phyloP scores from a whole-genome alignment of 148 eudicot genomes.

The Euryodendron excelsum region DNA sequence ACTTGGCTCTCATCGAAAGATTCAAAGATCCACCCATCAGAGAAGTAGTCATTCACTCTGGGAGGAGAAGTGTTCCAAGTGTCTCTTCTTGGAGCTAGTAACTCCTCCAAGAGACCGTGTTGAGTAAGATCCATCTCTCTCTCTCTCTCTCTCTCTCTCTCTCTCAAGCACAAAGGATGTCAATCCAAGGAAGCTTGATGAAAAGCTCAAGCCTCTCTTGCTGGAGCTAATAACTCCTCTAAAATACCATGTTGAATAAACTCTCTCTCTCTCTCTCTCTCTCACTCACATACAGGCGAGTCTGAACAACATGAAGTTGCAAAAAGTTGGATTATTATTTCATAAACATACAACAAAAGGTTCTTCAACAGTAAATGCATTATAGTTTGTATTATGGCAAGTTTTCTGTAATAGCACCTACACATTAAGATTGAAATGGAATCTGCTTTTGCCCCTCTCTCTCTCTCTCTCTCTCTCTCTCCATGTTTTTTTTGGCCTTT shows the following conservation, averaged over 20 bases:
- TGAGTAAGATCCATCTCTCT: slow-evolving; percentile 34
- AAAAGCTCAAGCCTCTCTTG: slow-evolving; percentile 2
- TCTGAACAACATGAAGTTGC: not conserved
- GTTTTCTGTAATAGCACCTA: slow-evolving; percentile 14
- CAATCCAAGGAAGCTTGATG: not conserved
- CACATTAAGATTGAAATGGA: slow-evolving; percentile 14
- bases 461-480: slow-evolving; percentile 4
- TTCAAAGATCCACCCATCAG: slow-evolving; percentile 23
- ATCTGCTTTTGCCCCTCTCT: slow-evolving; percentile 12
- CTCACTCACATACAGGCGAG: not conserved
- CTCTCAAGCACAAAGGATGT: not conserved
- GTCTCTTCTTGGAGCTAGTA: slow-evolving; percentile 28
- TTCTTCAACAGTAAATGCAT: not conserved
- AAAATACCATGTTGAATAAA: slow-evolving; percentile 5
- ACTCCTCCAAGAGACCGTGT: slow-evolving; percentile 30
- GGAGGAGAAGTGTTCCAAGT: slow-evolving; percentile 12
- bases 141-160: slow-evolving; percentile 23
- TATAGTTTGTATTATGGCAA: not conserved
- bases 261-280: slow-evolving; percentile 23
- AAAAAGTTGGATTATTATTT: not conserved
- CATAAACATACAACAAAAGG: not conserved
- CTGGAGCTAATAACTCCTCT: slow-evolving; percentile 21
- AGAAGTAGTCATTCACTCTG: slow-evolving; percentile 18
- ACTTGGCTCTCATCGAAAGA: slow-evolving; percentile 19
- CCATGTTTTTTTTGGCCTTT: not conserved